Base-by-base conservation (phyloP, 2,329 filamentous ascomycete genomes). In the Curvularia sp. region DNA sequence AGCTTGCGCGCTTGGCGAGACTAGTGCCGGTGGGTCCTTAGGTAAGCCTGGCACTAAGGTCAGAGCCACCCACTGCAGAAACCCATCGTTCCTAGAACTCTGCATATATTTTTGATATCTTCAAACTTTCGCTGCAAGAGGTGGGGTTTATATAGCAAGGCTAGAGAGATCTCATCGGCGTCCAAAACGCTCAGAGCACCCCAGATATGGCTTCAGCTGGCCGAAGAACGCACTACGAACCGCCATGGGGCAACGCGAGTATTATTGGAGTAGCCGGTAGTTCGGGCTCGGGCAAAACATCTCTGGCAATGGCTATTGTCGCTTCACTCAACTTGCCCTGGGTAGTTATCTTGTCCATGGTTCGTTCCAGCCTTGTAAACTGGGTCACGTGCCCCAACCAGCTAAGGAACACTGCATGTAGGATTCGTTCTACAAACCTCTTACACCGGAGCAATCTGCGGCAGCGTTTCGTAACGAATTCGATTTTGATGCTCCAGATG, bases 321-420 rank as follows among this genome's bases (percentile, higher is more conserved):
- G 89, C 86, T 70, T 89, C 91, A 71, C 82, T 99, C 69, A 97
- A 95, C 78, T 81, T 99, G 64, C 95, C 95, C 56, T 99, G 95
- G 94, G 95, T 99, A 61, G 93, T 97, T 49, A 97, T 99, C 78
- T 80, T 99, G 69, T 96, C 93, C 42, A 98, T 99, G 89, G 92
- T 94, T 84, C 73, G 71, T 65, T 55, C 48, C 7, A 57, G 30
- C 35, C 33, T 31, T 31, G 43, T 39, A 38, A 10, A 58, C 2
- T 41, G 38, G 53, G 60, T 69, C 74, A 74, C 68, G 67, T 74
- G 71, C 59, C 52, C 53, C 49, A 22, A 31, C 53, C 55, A 33
- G 53, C 39, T 69, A 57, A 67, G 49, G 41, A 57, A 48, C 49
- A 56, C 39, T 51, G 42, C 55, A 62, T 70, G 47, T 58, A 96